Conservation (phyloP, 2,329 filamentous ascomycete genomes). For the Stagonosporopsis tanaceti region DNA sequence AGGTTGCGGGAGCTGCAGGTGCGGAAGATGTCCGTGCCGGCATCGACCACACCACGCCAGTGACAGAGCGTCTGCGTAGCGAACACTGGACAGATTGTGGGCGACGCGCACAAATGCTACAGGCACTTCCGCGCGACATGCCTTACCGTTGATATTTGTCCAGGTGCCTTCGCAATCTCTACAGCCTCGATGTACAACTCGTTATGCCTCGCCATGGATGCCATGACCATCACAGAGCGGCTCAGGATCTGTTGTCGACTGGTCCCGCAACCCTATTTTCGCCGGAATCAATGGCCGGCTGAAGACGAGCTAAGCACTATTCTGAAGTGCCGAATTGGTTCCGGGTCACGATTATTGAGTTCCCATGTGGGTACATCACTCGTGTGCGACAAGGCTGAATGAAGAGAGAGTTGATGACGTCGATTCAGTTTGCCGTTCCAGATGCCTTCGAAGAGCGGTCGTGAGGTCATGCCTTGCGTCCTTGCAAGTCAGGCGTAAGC, state of each 20-base stretch:
- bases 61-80: neutral
- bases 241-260: neutral
- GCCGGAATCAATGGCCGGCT: neutral
- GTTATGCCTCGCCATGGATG: neutral
- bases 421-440: neutral
- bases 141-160: neutral
- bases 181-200: neutral
- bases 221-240: neutral
- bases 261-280: neutral
- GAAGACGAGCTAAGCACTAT: neutral
- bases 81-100: neutral
- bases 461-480: neutral
- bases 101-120: neutral
- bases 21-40: neutral
- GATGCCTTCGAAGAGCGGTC: neutral
- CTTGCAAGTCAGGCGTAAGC: neutral
- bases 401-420: neutral
- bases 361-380: neutral
- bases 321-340: neutral
- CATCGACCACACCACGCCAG: neutral
- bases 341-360: slow-evolving; percentile 1
- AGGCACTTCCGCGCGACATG: neutral
- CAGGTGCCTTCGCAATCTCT: neutral
- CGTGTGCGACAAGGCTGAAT: slow-evolving; percentile 1
- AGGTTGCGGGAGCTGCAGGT: neutral